Evolutionary conservation across 768 basidiomycete species (phyloP), one percentile per base, ranked within the genome.

Genomic region (Melanogaster broomeanus): DNA sequence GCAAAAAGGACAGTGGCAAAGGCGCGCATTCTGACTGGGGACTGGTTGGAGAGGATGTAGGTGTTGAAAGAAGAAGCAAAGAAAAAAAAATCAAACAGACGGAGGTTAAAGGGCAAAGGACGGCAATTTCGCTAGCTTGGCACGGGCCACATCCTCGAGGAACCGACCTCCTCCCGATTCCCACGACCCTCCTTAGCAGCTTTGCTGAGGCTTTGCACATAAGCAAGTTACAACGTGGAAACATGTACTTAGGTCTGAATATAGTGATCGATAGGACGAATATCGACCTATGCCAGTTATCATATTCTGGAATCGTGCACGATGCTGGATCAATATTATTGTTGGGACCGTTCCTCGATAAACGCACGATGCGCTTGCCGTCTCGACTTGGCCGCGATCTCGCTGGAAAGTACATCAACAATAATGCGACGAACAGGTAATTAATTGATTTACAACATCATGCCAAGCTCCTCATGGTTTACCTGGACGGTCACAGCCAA

Each of bases 1-100:
- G 76, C 72, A 58, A 86, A 68, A 60, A 84, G 69, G 57, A 81
- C 37, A 54, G 72, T 56, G 48, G 66, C 52, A 51, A 72, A 53
- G 60, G 73, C 60, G 56, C 70, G 77, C 81, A 85, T 85, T 58
- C 34, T 62, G 56, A 43, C 49, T 37, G 43, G 35, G 34, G 54
- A 53, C 46, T 45, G 39, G 48, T 42, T 53, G 51, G 61, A 42
- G 53, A 49, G 52, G 43, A 52, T 57, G 25, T 58, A 46, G 44
- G 56, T n/a, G n/a, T 42, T 47, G 45, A 51, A 49, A 45, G 56
- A 37, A 47, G 49, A 47, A 54, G 58, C 48, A 48, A 51, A 46
- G 55, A 40, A 54, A 45, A 28, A 33, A 24, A 45, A 43, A 49
- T 31, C 50, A 40, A 46, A 40, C 49, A 52, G 40, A 43, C 35